A percentile compares a stretch with the other conserved stretches of the same genome.
These are phyloP conservation scores for Aspergillus sp. DNA, from an alignment of 2,329 filamentous ascomycete species.

Conservation along the genomic window DNA sequence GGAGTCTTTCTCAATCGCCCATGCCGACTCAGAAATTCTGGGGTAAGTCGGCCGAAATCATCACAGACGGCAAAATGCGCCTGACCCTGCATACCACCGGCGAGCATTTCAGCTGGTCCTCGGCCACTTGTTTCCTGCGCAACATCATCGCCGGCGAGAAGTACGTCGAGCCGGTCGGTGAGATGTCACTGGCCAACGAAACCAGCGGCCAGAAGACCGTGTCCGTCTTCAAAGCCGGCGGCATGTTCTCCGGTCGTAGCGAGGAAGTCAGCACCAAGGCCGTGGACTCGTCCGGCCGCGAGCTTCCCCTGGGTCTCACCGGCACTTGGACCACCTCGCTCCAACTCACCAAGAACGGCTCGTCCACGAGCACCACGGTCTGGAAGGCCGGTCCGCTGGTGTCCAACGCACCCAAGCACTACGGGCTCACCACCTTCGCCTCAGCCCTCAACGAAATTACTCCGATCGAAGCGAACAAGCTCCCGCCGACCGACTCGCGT, in stretches of 20 bases:
- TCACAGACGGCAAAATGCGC: conserved; percentile 83
- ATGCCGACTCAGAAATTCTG: conserved; percentile 95
- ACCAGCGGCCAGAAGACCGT: conserved; percentile 77
- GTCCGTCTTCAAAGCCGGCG: conserved; percentile 90
- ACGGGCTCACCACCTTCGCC: conserved; percentile 85
- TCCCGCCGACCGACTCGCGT: conserved; percentile 80
- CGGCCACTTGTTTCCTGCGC: conserved; percentile 85
- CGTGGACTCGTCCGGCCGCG: conserved; percentile 64
- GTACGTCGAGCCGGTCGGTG: conserved; percentile 92
- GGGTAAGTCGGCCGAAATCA: conserved; percentile 94
- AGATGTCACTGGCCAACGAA: conserved; percentile 83
- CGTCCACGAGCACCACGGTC: conserved; percentile 63
- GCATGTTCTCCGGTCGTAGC: conserved; percentile 93
- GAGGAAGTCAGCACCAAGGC: conserved; percentile 83
- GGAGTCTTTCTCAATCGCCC: conserved; percentile 85
- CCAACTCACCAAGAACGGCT: conserved; percentile 63
- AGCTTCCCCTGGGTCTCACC: conserved; percentile 65
- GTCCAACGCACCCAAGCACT: conserved; percentile 73
- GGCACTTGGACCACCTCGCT: conserved; percentile 86
- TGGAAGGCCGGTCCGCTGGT: conserved; percentile 81
- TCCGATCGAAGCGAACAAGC: conserved; percentile 67
- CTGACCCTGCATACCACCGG: conserved; percentile 72
- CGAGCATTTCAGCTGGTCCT: conserved; percentile 84
- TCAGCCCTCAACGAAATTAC: conserved; percentile 87
- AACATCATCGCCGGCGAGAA: conserved; percentile 99